A percentile compares a stretch with the other conserved stretches of the same genome.
Conservation (phyloP, 2,329 filamentous ascomycete genomes). For the Fusarium sp. region DNA sequence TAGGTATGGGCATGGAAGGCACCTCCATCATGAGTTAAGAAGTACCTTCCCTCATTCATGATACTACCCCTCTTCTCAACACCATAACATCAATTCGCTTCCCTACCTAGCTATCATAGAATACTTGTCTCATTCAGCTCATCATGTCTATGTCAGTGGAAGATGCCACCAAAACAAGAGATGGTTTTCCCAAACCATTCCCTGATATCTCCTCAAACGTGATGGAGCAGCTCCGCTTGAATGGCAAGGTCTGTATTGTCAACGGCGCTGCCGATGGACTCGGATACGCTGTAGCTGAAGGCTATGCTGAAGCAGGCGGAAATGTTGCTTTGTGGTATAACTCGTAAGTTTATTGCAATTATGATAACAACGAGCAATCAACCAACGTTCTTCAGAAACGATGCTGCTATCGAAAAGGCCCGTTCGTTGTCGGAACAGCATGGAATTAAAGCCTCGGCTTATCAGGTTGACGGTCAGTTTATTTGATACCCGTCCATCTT, state of each 20-base stretch:
- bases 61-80: slow-evolving; percentile 23
- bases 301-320: slow-evolving; percentile 59
- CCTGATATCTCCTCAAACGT: slow-evolving; percentile 52
- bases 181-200: slow-evolving; percentile 45
- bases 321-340: slow-evolving; percentile 54
- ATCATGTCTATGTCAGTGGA: slow-evolving; percentile 47
- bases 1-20: neutral
- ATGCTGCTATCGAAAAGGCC: slow-evolving; percentile 53
- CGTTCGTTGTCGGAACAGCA: slow-evolving; percentile 50
- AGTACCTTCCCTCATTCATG: neutral
- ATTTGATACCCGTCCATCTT: neutral
- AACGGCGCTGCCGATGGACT: slow-evolving; percentile 61
- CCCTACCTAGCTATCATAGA: too few relatives aligned
- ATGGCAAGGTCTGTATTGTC: slow-evolving; percentile 57
- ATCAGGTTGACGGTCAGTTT: slow-evolving; percentile 56
- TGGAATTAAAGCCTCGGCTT: slow-evolving; percentile 54
- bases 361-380: fast-evolving
- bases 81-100: neutral
- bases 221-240: slow-evolving; percentile 58
- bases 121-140: neutral
- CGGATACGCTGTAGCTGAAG: slow-evolving; percentile 58
- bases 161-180: slow-evolving; percentile 38
- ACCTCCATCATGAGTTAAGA: neutral
- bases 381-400: slow-evolving; percentile 37
- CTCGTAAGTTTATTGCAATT: slow-evolving; percentile 33